Evolutionary conservation across 1,284 basidiomycete species (phyloP).

Genomic region (Pseudozyma thailandica): DNA sequence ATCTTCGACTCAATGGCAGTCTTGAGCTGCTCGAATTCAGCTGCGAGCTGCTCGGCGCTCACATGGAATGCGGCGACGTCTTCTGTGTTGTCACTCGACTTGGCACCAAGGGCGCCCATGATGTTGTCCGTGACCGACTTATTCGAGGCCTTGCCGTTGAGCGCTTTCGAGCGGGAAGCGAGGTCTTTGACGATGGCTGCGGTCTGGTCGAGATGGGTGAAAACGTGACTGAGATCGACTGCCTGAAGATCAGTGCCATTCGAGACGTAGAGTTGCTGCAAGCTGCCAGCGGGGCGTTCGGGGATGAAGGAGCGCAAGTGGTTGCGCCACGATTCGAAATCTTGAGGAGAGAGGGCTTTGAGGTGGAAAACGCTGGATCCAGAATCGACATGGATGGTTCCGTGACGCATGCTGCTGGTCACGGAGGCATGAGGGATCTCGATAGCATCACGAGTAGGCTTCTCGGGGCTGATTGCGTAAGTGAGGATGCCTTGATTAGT

Average conservation of each 20-base stretch:
- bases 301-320: slow-evolving; percentile 64
- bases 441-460: slow-evolving; percentile 60
- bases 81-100: slow-evolving; percentile 16
- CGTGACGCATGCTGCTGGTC: slow-evolving; percentile 61
- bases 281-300: slow-evolving; percentile 30
- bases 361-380: slow-evolving; percentile 65
- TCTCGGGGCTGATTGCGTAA: slow-evolving; percentile 61
- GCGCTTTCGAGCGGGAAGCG: slow-evolving; percentile 1
- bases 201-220: slow-evolving; percentile 47
- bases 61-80: slow-evolving; percentile 40
- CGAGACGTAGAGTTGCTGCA: slow-evolving; percentile 49
- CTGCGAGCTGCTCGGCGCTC: slow-evolving; percentile 43
- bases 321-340: slow-evolving; percentile 62
- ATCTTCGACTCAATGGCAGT: slow-evolving; percentile 52
- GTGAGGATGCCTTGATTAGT: slow-evolving; percentile 62
- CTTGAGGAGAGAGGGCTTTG: slow-evolving; percentile 60
- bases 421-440: slow-evolving; percentile 66
- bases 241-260: slow-evolving; percentile 54
- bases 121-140: slow-evolving; percentile 25
- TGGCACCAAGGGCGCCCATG: slow-evolving; percentile 40
- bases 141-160: slow-evolving; percentile 20
- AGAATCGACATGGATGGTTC: slow-evolving; percentile 66
- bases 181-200: slow-evolving; percentile 53
- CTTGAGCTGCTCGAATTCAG: slow-evolving; percentile 57
- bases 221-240: slow-evolving; percentile 53